Conservation (phyloP, 2,329 filamentous ascomycete species). For the Colletotrichum limetticola region DNA sequence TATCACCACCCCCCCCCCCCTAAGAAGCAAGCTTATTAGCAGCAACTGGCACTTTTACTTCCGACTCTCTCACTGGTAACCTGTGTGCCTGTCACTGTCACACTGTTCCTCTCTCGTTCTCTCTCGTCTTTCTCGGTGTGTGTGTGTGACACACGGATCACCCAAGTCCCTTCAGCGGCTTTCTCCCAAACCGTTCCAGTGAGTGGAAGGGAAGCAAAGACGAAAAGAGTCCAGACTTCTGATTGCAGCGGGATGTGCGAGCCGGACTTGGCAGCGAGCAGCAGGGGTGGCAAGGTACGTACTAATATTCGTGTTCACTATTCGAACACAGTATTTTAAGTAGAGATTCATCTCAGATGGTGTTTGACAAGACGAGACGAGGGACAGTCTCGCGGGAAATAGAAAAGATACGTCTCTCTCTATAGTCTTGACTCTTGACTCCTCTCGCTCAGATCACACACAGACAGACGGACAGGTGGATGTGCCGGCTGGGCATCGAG, state of each 20-base stretch:
- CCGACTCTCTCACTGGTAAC: background rate
- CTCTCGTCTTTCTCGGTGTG: background rate
- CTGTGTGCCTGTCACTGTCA: background rate
- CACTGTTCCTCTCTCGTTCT: background rate
- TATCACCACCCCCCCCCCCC: no score
- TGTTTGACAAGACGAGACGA: background rate
- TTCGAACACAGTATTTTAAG: no score
- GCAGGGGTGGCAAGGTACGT: background rate
- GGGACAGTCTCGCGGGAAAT: background rate
- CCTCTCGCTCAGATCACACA: background rate
- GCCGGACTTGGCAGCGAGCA: slow-evolving; percentile 15
- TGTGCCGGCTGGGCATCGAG: background rate
- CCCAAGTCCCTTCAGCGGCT: background rate
- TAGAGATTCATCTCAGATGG: background rate
- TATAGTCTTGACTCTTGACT: no score
- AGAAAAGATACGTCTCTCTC: background rate
- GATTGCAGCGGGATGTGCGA: slow-evolving; percentile 29
- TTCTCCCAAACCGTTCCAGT: background rate
- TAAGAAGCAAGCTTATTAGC: slow-evolving; percentile 11
- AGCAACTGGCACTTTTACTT: background rate
- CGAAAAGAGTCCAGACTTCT: slow-evolving; percentile 15
- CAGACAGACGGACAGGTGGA: background rate
- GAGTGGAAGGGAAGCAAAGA: background rate
- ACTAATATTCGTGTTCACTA: background rate
- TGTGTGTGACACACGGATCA: slow-evolving; percentile 14